Evolutionary conservation across 495 filamentous ascomycete genomes (phyloP).

Genomic region (Oidiodendron maius): DNA sequence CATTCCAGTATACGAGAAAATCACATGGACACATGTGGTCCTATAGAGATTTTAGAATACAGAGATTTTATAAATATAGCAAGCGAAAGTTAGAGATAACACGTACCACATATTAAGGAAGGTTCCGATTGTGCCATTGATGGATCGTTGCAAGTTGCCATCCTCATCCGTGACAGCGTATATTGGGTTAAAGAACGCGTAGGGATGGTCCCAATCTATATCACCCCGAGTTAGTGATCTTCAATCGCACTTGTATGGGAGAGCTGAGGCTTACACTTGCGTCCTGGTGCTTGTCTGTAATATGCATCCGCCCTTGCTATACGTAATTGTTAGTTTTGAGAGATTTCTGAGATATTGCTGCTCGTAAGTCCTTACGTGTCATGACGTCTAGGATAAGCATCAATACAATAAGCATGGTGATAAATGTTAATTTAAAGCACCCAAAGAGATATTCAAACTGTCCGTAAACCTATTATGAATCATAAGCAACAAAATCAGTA

Average conservation of each 20-base stretch:
- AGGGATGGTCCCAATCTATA: constrained; percentile 32
- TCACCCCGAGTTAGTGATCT: no score
- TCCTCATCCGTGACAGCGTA: constrained; percentile 25
- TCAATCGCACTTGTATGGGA: no score
- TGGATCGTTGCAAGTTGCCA: constrained; percentile 15
- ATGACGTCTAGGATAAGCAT: constrained; percentile 27
- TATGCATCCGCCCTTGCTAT: constrained; percentile 28
- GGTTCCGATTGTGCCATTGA: constrained; percentile 20
- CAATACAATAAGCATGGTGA: constrained; percentile 37
- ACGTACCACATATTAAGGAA: constrained; percentile 29
- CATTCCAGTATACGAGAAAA: constrained; percentile 47
- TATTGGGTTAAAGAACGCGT: constrained; percentile 28
- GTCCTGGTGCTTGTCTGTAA: constrained; percentile 25
- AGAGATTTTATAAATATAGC: no score
- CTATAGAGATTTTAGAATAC: constrained; percentile 11
- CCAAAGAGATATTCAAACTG: constrained; percentile 44
- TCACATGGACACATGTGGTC: constrained; percentile 35
- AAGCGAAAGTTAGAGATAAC: no score
- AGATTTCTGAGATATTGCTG: no score
- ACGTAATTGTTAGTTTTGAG: constrained; percentile 5
- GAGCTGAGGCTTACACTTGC: constrained; percentile 30
- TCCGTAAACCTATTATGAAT: constrained; percentile 30
- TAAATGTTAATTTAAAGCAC: constrained; percentile 38
- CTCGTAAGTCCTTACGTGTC: constrained; percentile 20
- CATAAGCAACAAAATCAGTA: no score